Percentiles rank a stretch among this genome's conserved stretches.
phyloP scores from a whole-genome alignment of 305 asterid species.

The Solanum aculeatissimum region DNA sequence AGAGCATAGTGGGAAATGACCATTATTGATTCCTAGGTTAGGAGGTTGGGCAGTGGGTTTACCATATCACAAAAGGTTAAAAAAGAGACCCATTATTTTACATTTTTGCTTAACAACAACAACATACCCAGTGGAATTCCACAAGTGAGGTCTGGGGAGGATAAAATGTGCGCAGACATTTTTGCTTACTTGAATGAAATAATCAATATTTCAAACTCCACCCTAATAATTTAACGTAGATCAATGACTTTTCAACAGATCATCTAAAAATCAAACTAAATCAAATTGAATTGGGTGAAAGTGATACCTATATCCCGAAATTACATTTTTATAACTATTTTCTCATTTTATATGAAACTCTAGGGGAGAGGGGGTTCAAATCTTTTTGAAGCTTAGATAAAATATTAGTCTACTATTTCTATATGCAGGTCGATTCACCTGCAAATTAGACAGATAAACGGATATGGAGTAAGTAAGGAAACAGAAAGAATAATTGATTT shows the following conservation, averaged over 20 bases:
- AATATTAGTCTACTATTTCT: not conserved
- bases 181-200: not conserved
- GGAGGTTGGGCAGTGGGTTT: not conserved
- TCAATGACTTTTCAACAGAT: not conserved
- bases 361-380: not conserved
- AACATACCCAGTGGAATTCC: too few relatives aligned
- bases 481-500: not conserved
- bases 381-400: not conserved
- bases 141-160: too few relatives aligned
- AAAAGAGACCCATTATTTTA: not conserved
- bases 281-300: not conserved
- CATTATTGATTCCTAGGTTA: not conserved
- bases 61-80: not conserved
- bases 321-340: not conserved
- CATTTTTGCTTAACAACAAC: not conserved
- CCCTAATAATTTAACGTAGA: not conserved
- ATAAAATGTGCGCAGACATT: too few relatives aligned
- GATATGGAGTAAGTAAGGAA: not conserved
- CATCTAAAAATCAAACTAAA: not conserved
- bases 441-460: not conserved
- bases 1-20: not conserved
- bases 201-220: not conserved
- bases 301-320: not conserved
- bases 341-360: not conserved
- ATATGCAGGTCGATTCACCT: not conserved